Evolutionary conservation across 2,329 filamentous ascomycete genomes (phyloP).

Genomic region (Rasamsonia emersonii): DNA sequence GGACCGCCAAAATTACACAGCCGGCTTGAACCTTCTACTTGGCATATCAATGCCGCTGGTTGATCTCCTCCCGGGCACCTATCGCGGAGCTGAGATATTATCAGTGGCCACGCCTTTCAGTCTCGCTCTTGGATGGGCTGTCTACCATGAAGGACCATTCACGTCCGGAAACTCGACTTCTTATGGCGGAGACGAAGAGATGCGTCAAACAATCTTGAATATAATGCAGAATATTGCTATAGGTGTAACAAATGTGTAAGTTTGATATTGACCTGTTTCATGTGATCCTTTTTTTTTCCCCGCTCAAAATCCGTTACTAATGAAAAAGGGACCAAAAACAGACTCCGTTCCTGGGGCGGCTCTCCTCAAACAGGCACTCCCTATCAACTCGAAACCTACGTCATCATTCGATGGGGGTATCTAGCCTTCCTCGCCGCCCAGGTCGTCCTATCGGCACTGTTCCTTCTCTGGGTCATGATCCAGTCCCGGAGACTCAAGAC

Average conservation of each 20-base stretch:
- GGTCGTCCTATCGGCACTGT: slow-evolving; percentile 3
- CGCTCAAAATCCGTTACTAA: no score
- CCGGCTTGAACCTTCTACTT: no score
- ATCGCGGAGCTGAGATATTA: no score
- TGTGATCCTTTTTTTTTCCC: neutral
- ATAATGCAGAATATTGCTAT: slow-evolving; percentile 3
- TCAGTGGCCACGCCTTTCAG: slow-evolving; percentile 5
- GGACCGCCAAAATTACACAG: no score
- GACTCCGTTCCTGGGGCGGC: slow-evolving; percentile 4
- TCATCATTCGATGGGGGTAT: slow-evolving; percentile 6
- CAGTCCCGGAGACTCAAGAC: slow-evolving; percentile 5
- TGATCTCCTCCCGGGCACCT: no score
- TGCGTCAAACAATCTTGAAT: slow-evolving; percentile 2
- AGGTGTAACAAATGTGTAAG: slow-evolving; percentile 6
- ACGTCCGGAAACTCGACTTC: neutral
- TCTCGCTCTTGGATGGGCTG: slow-evolving; percentile 3
- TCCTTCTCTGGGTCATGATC: slow-evolving; percentile 5
- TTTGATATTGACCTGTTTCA: neutral
- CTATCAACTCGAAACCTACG: slow-evolving; percentile 2
- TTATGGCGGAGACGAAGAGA: slow-evolving; percentile 2
- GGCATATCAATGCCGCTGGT: no score
- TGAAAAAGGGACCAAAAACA: no score
- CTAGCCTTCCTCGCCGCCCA: slow-evolving; percentile 4
- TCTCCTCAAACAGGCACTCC: slow-evolving; percentile 2
- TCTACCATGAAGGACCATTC: slow-evolving; percentile 3